Base-by-base conservation (phyloP, 2,329 filamentous ascomycete species). In the Lasiodiplodia sp. region DNA sequence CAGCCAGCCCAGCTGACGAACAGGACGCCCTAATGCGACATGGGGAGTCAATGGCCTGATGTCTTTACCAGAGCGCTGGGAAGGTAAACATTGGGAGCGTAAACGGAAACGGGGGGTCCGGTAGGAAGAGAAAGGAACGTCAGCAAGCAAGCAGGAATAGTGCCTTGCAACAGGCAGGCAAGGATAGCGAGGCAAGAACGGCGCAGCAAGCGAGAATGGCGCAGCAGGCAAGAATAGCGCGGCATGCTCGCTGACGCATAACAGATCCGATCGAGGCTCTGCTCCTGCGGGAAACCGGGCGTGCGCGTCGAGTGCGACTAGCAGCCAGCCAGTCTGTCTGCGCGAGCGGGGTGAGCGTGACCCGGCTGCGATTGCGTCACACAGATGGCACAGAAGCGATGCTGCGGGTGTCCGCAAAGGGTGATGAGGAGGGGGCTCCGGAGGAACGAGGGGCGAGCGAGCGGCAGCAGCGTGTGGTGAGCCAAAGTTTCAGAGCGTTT, bases 221-320 rank as follows among this genome's bases (percentile, higher is more conserved):
- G 31, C 31, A 34, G 31, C 31, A 34, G 8, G 31, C n/a, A 14
- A 28, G 56, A 25, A n/a, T 23, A 21, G 37, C 34, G 21, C 12
- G 40, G 40, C 40, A 23, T 37, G 25, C 18, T n/a, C 21, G 16
- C 37, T n/a, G 60, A 53, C 8, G 60, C 60, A 52, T 38, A 18
- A 7, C 44, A 64, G 60, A 28, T 64, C 60, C 47, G 47, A 64
- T 64, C 60, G 60, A 64, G 60, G 28, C 28, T 64, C 60, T 64
- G 37, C 18, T 14, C 14, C 60, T 49, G 58, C 31, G 23, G 14
- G 12, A 16, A 31, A 8, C 18, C 44, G 58, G 60, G 47, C 4
- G 40, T 3, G 31, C 58, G 44, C 44, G n/a, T 47, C 47, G 47
- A 25, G 14, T 18, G 58, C 57, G 23, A 28, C 40, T 21, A 37